Evolutionary conservation across 306 rosid genomes (phyloP), one percentile per base, ranked within the genome.

Genomic region (Inga leiocalycina): DNA sequence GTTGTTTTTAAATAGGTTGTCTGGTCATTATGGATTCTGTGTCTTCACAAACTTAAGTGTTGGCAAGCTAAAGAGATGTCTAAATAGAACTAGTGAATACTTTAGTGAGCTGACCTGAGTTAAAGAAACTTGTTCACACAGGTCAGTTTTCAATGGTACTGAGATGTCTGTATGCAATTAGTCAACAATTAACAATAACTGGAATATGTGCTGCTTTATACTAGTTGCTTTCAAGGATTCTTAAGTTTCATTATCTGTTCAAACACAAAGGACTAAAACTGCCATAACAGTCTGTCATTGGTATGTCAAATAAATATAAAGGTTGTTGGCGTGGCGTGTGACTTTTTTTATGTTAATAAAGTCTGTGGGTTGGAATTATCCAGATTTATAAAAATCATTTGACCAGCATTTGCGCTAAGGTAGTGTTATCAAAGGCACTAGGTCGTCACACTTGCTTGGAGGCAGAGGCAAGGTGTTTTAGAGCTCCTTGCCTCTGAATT

Each of bases 21-120:
- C 64, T 56, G 61, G 78, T 51, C 75, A 59, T 56, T 62, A 62
- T 56, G 75, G 43, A 65, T 77, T 83, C 69, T 49, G 35, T 82
- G 70, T 61, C 71, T 61, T 45, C 43, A 66, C 76, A 80, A 51
- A 75, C 39, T 52, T 67, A 34, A 74, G 79, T 59, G 44, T 84
- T 76, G 27, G 52, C 54, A 68, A 76, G 48, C 41, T 74, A 79
- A 51, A 62, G 48, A 79, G 68, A 49, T 75, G 57, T 57, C 74
- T 79, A 22, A 79, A 67, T 35, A 27, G 75, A 69, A 83, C 77
- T 45, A 75, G 13, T 10, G 24, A 44, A 8, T 59, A 57, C 39
- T 68, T 14, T 41, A 35, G 37, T 75, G 69, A 66, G 57, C 76
- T 70, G 54, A 70, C 16, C 15, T 35, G 34, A 78, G 64, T 65